Conservation (phyloP, 2,329 filamentous ascomycete genomes). For the Camillea tinctor region DNA sequence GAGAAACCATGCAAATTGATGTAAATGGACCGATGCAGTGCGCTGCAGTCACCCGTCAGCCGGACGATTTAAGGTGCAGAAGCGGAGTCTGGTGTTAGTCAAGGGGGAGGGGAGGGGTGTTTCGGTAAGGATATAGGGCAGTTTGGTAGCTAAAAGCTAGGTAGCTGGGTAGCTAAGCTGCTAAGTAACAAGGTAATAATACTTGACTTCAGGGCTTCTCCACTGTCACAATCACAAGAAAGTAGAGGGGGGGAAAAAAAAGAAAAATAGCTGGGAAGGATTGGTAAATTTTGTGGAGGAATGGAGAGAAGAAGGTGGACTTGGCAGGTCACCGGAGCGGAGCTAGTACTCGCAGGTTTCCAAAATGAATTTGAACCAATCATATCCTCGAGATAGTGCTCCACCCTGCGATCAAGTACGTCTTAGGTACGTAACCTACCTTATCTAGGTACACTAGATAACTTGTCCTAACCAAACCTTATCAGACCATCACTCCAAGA, state of each 20-base stretch:
- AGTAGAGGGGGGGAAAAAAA: background rate
- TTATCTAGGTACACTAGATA: too few relatives aligned
- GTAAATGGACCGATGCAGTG: background rate
- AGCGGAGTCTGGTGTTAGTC: background rate
- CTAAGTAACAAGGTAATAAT: too few relatives aligned
- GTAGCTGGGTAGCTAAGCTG: too few relatives aligned
- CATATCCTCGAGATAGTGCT: background rate
- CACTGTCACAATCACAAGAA: too few relatives aligned
- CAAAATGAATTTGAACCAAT: background rate
- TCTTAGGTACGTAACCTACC: too few relatives aligned
- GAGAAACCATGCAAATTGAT: too few relatives aligned
- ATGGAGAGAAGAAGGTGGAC: background rate
- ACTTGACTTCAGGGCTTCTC: too few relatives aligned
- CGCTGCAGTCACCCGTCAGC: background rate
- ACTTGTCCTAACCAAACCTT: background rate
- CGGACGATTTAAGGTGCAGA: background rate
- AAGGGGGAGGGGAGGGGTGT: background rate
- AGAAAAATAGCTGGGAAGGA: background rate
- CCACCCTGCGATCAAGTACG: background rate
- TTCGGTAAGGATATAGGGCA: background rate
- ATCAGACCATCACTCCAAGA: background rate
- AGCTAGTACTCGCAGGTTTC: background rate
- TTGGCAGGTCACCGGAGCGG: too few relatives aligned
- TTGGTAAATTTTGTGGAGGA: background rate
- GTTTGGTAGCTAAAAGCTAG: background rate